Evolutionary conservation across 805 yeast genomes (phyloP), one percentile per base, ranked within the genome.

Genomic region (Saturnispora dispora): DNA sequence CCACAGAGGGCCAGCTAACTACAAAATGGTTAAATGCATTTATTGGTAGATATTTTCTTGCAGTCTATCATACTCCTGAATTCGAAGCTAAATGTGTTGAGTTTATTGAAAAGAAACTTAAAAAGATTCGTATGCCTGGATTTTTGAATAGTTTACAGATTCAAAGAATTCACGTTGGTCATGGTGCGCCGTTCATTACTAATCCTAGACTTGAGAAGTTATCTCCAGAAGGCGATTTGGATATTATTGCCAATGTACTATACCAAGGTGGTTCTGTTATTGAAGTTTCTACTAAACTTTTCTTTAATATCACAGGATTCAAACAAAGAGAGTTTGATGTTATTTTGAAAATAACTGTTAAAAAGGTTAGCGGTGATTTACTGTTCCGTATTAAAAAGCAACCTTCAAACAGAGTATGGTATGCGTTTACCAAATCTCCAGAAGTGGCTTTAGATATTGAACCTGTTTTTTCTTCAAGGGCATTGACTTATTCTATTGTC

Each of bases 11-110:
- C 2, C 93, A 88, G 60, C 66, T 85, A 28, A 84, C 87, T 22
- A 81, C 95, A 0, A 81, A 86, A 60, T 93, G 98, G 99, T 65
- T 93, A 22, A 93, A 93, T 66, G 96, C 96, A 0, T 55, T 90
- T 2, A 57, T 86, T 13, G 98, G 98, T 0, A 73, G 99, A 52
- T 57, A 91, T 11, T 93, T 90, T 60, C 69, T 93, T 39, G 77
- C 88, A 0, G 67, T 87, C 5, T 88, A 89, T 59, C 75, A 80
- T 46, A 89, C 98, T 0, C 80, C 79, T 11, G 71, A 73, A 13
- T 74, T 89, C 58, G 82, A 82, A 47, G 71, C 74, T 46, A 75
- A 73, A 47, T 71, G 90, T 43, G 73, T 77, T 47, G 67, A 70
- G 2, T 83, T 77, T 61, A 74, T 93, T 25, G 77, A 80, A 54